Evolutionary conservation across 345 rosid genomes (phyloP).

Genomic region (Eucalyptus cloeziana): DNA sequence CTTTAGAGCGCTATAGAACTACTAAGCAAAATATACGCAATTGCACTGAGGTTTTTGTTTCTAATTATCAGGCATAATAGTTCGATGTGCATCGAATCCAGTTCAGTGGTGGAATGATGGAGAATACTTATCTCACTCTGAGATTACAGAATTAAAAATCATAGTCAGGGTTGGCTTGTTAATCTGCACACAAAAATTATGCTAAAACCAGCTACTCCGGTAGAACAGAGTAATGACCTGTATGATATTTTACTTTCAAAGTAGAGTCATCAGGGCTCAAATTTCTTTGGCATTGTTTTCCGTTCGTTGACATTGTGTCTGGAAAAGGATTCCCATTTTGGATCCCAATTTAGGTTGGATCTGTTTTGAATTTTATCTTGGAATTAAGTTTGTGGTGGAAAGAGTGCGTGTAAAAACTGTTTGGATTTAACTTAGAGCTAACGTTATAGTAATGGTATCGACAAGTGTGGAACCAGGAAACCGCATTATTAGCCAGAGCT

Average conservation of each 20-base stretch:
- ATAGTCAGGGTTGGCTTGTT: background rate
- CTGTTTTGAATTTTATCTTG: background rate
- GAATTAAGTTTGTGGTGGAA: background rate
- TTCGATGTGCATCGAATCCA: background rate
- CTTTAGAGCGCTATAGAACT: background rate
- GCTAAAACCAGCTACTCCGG: background rate
- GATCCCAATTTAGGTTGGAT: background rate
- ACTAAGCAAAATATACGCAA: background rate
- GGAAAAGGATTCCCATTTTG: background rate
- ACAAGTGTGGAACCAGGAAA: background rate
- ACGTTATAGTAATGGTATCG: background rate
- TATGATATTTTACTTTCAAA: background rate
- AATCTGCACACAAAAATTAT: background rate
- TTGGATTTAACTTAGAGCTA: background rate
- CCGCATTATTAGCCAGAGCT: background rate
- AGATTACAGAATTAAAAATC: background rate
- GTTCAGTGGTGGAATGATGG: background rate
- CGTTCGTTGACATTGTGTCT: background rate
- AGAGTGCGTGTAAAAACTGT: background rate
- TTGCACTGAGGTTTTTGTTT: background rate
- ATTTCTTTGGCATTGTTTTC: background rate
- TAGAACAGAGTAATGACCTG: rapidly evolving
- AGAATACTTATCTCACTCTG: background rate
- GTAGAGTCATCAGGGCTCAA: background rate
- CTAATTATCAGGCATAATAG: background rate